Evolutionary conservation across 2,329 filamentous ascomycete genomes (phyloP).

Genomic region (Gaeumannomyces sp.): DNA sequence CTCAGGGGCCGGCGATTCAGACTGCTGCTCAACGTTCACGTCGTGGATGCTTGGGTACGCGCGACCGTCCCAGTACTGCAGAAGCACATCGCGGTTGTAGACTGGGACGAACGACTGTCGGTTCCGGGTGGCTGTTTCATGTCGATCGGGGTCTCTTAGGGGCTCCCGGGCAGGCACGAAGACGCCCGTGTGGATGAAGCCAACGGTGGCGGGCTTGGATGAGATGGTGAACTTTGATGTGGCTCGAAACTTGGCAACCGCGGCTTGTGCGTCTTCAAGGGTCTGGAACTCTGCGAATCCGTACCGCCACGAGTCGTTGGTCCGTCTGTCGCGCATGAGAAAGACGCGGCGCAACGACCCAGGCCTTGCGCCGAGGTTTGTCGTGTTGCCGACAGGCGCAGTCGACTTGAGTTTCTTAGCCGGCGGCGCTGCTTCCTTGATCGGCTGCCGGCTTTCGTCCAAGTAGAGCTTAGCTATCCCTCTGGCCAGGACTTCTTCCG

Average conservation of each 20-base stretch:
- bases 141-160: background rate
- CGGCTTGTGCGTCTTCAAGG: constrained; percentile 68
- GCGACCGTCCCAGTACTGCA: constrained; percentile 10
- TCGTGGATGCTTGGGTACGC: constrained; percentile 58
- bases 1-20: background rate
- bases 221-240: constrained; percentile 73
- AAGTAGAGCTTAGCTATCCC: constrained; percentile 68
- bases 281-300: constrained; percentile 80
- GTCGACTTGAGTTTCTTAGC: constrained; percentile 53
- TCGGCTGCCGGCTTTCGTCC: constrained; percentile 41
- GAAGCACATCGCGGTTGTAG: constrained; percentile 6
- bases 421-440: constrained; percentile 31
- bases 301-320: constrained; percentile 70
- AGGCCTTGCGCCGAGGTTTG: constrained; percentile 63
- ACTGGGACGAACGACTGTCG: constrained; percentile 4
- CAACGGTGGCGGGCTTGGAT: constrained; percentile 63
- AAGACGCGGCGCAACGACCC: constrained; percentile 73
- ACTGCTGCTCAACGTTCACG: constrained; percentile 42
- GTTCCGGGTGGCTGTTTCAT: no score
- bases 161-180: constrained; percentile 56
- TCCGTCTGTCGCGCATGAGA: constrained; percentile 65
- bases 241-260: constrained; percentile 64
- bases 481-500: constrained; percentile 64
- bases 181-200: constrained; percentile 77
- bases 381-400: constrained; percentile 46